A percentile compares a stretch with the other conserved stretches of the same genome.
These are phyloP conservation scores for Cyberlindnera maclurae DNA, from an alignment of 805 yeast species.

Conservation along the genomic window DNA sequence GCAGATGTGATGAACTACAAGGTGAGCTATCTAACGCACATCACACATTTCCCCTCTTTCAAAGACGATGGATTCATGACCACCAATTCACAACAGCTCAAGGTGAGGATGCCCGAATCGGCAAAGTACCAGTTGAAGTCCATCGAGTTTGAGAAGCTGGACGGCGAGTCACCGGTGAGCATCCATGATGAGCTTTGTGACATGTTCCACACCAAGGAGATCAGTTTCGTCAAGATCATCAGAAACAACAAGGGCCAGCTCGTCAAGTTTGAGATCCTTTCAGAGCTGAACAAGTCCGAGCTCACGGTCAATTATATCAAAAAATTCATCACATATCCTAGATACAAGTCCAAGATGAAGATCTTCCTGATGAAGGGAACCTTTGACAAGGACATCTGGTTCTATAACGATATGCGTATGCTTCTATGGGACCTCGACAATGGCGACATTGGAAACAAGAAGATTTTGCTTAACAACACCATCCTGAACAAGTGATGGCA, in stretches of 20 bases:
- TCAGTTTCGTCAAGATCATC: constrained; percentile 31
- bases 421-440: constrained; percentile 23
- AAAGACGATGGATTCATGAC: constrained; percentile 6
- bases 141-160: constrained; percentile 18
- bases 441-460: constrained; percentile 12
- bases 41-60: constrained; percentile 10
- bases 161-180: not conserved
- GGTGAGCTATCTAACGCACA: constrained; percentile 8
- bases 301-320: constrained; percentile 26
- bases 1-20: constrained; percentile 14
- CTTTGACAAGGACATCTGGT: constrained; percentile 22
- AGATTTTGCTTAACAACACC: constrained; percentile 19
- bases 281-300: constrained; percentile 8
- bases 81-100: constrained; percentile 13
- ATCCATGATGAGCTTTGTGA: constrained; percentile 16
- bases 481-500: constrained; percentile 7
- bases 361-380: constrained; percentile 25
- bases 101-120: constrained; percentile 8
- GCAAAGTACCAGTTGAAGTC: constrained; percentile 7
- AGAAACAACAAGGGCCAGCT: constrained; percentile 33
- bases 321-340: constrained; percentile 33
- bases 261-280: constrained; percentile 30
- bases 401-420: constrained; percentile 25
- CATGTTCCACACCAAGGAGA: constrained; percentile 12
- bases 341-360: constrained; percentile 39